Conservation (phyloP, 1,284 basidiomycete genomes). For the Irpex sp. region DNA sequence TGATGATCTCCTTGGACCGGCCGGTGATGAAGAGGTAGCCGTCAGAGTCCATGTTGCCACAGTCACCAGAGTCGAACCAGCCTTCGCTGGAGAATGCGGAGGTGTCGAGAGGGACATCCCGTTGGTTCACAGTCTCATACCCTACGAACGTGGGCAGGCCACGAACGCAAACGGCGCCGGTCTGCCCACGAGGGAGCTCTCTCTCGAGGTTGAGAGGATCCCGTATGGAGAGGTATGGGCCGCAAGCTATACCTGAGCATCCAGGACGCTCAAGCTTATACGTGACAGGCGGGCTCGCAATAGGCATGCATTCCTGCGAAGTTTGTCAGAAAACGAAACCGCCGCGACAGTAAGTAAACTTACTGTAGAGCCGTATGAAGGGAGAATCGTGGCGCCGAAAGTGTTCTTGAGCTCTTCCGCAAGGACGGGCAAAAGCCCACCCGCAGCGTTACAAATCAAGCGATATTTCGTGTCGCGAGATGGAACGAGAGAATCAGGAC, state of each 20-base stretch:
- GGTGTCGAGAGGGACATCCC: constrained; percentile 35
- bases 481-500: constrained; percentile 30
- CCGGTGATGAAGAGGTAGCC: constrained; percentile 61
- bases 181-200: constrained; percentile 30
- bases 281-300: constrained; percentile 39
- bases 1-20: constrained; percentile 59
- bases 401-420: constrained; percentile 35
- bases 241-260: constrained; percentile 44
- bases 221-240: constrained; percentile 44
- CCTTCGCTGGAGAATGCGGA: constrained; percentile 41
- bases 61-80: constrained; percentile 62
- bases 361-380: constrained; percentile 45
- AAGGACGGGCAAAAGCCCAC: constrained; percentile 40
- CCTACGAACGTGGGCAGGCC: constrained; percentile 43
- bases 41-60: constrained; percentile 57
- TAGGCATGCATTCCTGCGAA: constrained; percentile 45
- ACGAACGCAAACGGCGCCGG: constrained; percentile 42
- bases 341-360: not conserved
- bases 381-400: constrained; percentile 38
- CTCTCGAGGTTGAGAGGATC: constrained; percentile 34
- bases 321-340: not conserved
- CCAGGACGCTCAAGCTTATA: constrained; percentile 44
- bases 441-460: constrained; percentile 46
- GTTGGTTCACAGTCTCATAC: constrained; percentile 35
- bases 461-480: constrained; percentile 35